phyloP scores from a whole-genome alignment of 805 yeast species.

The Isabelozyma heimii region DNA sequence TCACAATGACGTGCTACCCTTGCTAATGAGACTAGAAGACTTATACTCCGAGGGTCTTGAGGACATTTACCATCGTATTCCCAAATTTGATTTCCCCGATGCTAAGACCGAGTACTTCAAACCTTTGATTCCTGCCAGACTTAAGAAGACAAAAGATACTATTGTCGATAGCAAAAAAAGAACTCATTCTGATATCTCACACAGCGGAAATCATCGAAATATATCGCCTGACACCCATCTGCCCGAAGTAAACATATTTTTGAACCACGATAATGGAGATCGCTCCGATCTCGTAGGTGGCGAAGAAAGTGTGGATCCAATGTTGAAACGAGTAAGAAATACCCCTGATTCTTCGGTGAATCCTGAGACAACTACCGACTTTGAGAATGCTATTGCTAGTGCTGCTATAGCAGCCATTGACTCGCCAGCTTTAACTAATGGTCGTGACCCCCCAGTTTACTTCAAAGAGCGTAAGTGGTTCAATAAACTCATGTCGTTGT shows the following conservation, averaged over 20 bases:
- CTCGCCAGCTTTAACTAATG: slow-evolving; percentile 23
- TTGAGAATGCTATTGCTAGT: slow-evolving; percentile 23
- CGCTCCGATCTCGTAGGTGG: neutral
- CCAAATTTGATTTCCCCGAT: slow-evolving; percentile 31
- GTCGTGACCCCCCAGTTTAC: slow-evolving; percentile 23
- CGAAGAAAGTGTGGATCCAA: slow-evolving; percentile 29
- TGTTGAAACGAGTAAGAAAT: slow-evolving; percentile 19
- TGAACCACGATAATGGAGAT: slow-evolving; percentile 1
- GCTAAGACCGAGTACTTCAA: slow-evolving; percentile 21
- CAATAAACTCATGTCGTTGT: slow-evolving; percentile 26
- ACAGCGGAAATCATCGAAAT: neutral
- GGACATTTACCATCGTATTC: slow-evolving; percentile 27
- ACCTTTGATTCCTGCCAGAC: slow-evolving; percentile 21
- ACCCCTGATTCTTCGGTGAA: slow-evolving; percentile 6
- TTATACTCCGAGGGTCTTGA: slow-evolving; percentile 28
- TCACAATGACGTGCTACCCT: slow-evolving; percentile 34
- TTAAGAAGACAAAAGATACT: slow-evolving; percentile 5
- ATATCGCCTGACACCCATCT: neutral
- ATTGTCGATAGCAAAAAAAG: slow-evolving; percentile 10
- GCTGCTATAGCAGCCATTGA: slow-evolving; percentile 34
- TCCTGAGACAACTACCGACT: slow-evolving; percentile 10
- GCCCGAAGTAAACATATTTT: slow-evolving; percentile 5
- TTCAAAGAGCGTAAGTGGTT: slow-evolving; percentile 38
- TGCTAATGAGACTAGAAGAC: slow-evolving; percentile 24
- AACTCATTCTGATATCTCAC: slow-evolving; percentile 4